A percentile compares a stretch with the other conserved stretches of the same genome.
Evolutionary conservation across 2,329 filamentous ascomycete species (phyloP).

Genomic region (Fonsecaea multimorphosa): DNA sequence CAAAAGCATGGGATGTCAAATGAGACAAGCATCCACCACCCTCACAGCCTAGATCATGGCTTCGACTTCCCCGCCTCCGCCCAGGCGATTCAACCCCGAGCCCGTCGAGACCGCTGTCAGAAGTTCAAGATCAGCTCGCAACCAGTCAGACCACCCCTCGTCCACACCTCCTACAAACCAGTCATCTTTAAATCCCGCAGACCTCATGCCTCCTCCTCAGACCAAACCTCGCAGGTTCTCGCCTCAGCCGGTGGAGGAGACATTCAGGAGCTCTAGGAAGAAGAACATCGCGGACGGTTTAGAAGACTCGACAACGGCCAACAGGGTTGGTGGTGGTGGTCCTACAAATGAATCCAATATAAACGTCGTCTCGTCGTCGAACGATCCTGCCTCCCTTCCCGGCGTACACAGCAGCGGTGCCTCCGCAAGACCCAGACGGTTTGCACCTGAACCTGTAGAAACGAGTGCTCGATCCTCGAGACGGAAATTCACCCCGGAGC

Average conservation of each 20-base stretch:
- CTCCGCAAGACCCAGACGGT: constrained; percentile 31
- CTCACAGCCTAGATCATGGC: constrained; percentile 22
- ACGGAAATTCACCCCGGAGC: constrained; percentile 43
- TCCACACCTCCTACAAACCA: constrained; percentile 18
- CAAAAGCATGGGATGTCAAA: constrained; percentile 17
- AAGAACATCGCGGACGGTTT: constrained; percentile 35
- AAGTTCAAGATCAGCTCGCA: constrained; percentile 26
- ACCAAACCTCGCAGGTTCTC: constrained; percentile 44
- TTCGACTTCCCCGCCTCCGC: constrained; percentile 31
- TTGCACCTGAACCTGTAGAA: constrained; percentile 42
- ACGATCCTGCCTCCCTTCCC: constrained; percentile 20
- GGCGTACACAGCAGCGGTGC: constrained; percentile 14
- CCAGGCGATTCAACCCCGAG: constrained; percentile 40
- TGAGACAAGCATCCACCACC: constrained; percentile 9
- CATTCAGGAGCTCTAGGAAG: constrained; percentile 48
- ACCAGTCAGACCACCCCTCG: constrained; percentile 23
- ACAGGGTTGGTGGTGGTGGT: not conserved
- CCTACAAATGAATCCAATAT: not conserved
- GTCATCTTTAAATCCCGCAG: constrained; percentile 16
- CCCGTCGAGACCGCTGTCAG: constrained; percentile 39
- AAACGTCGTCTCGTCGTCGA: constrained; percentile 24
- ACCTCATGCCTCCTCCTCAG: constrained; percentile 29
- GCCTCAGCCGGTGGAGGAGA: constrained; percentile 53
- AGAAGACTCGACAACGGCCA: constrained; percentile 12
- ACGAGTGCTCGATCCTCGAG: constrained; percentile 34